A percentile compares a stretch with the other conserved stretches of the same genome.
Conservation (phyloP, 495 filamentous ascomycete genomes). For the Daldinia vernicosa region DNA sequence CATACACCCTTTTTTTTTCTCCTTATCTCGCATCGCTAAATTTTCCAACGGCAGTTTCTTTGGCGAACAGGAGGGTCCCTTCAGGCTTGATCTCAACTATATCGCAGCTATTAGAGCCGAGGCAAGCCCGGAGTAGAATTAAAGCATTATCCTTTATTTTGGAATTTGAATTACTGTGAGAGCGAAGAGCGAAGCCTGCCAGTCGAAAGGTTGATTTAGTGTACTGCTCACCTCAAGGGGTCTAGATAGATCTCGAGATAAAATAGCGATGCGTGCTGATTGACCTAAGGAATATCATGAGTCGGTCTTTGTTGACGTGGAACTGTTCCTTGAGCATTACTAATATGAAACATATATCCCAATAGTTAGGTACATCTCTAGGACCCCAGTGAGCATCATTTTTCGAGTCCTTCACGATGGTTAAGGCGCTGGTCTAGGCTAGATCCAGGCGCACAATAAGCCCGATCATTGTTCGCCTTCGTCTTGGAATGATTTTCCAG, state of each 20-base stretch:
- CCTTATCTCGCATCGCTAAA: slow-evolving; percentile 6
- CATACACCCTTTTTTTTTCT: neutral
- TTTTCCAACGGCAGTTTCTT: slow-evolving; percentile 69
- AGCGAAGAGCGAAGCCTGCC: neutral
- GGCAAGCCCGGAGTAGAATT: neutral
- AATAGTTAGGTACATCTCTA: neutral
- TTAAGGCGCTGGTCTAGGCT: neutral
- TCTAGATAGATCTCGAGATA: neutral
- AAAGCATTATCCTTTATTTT: neutral
- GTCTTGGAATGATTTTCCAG: neutral
- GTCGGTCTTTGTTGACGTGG: neutral
- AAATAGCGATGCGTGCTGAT: neutral
- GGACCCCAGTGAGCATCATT: neutral
- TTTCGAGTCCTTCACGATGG: neutral
- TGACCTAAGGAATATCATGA: neutral
- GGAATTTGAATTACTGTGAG: neutral
- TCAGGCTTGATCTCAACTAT: slow-evolving; percentile 62
- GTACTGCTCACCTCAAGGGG: neutral
- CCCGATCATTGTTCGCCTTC: neutral
- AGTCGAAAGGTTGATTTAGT: neutral
- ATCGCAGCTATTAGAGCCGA: slow-evolving; percentile 34
- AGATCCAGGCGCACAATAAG: neutral
- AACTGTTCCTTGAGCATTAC: neutral
- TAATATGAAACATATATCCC: neutral
- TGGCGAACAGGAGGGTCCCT: slow-evolving; percentile 75